Evolutionary conservation across 495 filamentous ascomycete species (phyloP), one percentile per base, ranked within the genome.

Genomic region (Lasiosphaeris hirsuta): DNA sequence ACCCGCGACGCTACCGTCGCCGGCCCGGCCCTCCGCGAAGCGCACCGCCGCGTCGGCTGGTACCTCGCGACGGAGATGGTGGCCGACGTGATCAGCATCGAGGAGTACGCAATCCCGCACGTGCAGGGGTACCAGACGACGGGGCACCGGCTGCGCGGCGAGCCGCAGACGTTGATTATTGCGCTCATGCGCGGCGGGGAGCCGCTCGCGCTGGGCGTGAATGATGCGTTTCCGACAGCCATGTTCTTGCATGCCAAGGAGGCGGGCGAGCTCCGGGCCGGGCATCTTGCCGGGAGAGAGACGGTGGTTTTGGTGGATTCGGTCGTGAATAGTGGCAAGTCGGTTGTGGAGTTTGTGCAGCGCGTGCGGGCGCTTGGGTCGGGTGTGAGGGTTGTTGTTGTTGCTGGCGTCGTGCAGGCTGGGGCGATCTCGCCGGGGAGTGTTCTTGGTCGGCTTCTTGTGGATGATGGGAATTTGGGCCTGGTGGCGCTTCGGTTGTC

Each of bases 181-280:
- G 68, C 83, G 0, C 66, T 88, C 19, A 86, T 88, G 85, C 81
- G 85, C 33, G 85, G 81, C 15, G 85, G 85, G 23, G 84, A 86
- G 64, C 72, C 85, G 10, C 84, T 89, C 81, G 86, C 85, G n/a
- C 70, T 76, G 6, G 85, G 85, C 6, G 75, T 88, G 56, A 84
- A 65, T 60, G 74, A 84, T 1, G 79, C 72, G 18, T 81, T 87
- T 33, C 79, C 80, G 0, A 56, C 64, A 1, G 81, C 84, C 11
- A 77, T 70, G 64, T 84, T 87, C 57, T 36, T 84, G 0, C 84
- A 89, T 61, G 85, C 82, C 3, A 72, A 67, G 0, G 4, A 65
- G 18, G 69, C 79, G 0, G 57, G 62, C 0, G 79, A 87, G 45
- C 56, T 88, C 54, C 70, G 63, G 54, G 35, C 19, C 1, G 36